Evolutionary conservation across 2,329 filamentous ascomycete genomes (phyloP), one percentile per base, ranked within the genome.

Genomic region (Ascochyta fabae): DNA sequence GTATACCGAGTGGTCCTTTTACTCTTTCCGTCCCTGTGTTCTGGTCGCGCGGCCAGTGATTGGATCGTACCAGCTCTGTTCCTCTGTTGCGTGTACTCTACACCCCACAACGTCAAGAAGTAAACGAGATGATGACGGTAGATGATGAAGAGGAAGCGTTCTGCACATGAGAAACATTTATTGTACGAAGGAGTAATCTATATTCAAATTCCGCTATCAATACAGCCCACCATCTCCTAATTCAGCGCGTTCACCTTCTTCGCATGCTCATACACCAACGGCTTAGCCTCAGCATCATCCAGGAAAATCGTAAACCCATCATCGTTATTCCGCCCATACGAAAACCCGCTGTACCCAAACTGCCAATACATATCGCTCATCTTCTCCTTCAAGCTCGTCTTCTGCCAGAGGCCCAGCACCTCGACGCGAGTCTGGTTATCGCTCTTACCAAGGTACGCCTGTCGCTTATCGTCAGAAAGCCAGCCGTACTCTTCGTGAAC

Each of bases 301-400:
- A 84, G 60, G 60, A 77, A 85, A 44, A 85, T 84, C 1, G 83
- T 85, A 64, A 85, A 85, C 0, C 83, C 83, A 48, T 85, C 83
- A 39, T 85, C 73, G 46, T 85, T 73, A 64, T 85, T 85, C 38
- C 77, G 75, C 0, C 83, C 82, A 35, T 82, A 84, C 3, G 81
- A 83, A 61, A 79, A 84, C 0, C 74, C 75, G 4, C 75, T 78
- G 59, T 73, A 84, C 0, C 83, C 83, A 59, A 76, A 84, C 58
- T 85, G 83, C 83, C 83, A 85, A 70, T 79, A 85, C 77, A 84
- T 75, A 57, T 84, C 82, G 2, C 80, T 71, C 66, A 85, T 74
- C 60, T 79, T 78, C 63, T 82, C 77, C 51, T 79, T 71, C 6
- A 82, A 60, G 13, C 72, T 75, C 5, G 81, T 81, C 23, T 74